Evolutionary conservation across 2,329 filamentous ascomycete species (phyloP).

Genomic region (Pseudonectria buxi): DNA sequence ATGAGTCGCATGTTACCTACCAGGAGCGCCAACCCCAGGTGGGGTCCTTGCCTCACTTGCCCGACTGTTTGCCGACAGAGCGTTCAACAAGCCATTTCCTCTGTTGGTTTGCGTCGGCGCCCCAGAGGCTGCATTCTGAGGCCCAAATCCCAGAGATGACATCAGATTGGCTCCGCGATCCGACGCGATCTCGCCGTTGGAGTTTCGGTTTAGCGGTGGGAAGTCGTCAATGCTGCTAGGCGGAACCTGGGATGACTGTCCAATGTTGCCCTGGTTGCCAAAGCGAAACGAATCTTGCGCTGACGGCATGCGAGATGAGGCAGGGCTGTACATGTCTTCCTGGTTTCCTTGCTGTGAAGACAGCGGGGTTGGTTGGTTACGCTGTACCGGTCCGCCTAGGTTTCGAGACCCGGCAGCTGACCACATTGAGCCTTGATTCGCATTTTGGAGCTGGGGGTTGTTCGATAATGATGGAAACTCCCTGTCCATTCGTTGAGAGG

Average conservation of each 20-base stretch:
- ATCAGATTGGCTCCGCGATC: slow-evolving; percentile 47
- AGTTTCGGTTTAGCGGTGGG: slow-evolving; percentile 52
- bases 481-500: slow-evolving; percentile 32
- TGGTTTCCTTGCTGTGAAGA: slow-evolving; percentile 45
- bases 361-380: slow-evolving; percentile 45
- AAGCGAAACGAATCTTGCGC: slow-evolving; percentile 49
- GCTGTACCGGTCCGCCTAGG: slow-evolving; percentile 41
- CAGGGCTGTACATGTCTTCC: slow-evolving; percentile 39
- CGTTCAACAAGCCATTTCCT: slow-evolving; percentile 57
- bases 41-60: slow-evolving; percentile 43
- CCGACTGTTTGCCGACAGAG: slow-evolving; percentile 53
- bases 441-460: slow-evolving; percentile 46
- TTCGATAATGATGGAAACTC: slow-evolving; percentile 62
- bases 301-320: slow-evolving; percentile 31
- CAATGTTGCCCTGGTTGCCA: slow-evolving; percentile 38
- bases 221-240: slow-evolving; percentile 52
- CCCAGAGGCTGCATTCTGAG: slow-evolving; percentile 34
- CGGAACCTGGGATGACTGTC: slow-evolving; percentile 41
- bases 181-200: slow-evolving; percentile 51
- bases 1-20: slow-evolving; percentile 16
- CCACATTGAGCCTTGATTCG: slow-evolving; percentile 49
- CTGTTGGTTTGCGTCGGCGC: slow-evolving; percentile 35
- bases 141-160: slow-evolving; percentile 47
- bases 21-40: slow-evolving; percentile 33
- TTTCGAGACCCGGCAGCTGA: slow-evolving; percentile 43